Conservation (phyloP, 148 eudicot genomes). For the Amaranthus hypochondriacus region DNA sequence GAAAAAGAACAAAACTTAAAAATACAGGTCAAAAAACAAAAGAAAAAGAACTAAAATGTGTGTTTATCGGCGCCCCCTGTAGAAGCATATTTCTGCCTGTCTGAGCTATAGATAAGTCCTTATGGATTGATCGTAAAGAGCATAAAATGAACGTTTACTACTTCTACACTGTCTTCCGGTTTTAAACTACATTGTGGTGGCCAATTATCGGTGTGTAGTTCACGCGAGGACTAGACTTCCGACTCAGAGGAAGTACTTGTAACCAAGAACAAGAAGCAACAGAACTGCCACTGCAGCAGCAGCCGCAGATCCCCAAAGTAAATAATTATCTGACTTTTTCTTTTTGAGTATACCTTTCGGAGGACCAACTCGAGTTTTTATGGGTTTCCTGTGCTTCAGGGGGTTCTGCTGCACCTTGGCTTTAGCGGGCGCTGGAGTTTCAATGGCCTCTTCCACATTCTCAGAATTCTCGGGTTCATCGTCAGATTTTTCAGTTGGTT, state of each 20-base stretch:
- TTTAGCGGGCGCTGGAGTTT: conserved; percentile 37
- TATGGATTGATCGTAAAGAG: conserved; percentile 26
- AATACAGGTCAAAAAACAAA: background rate
- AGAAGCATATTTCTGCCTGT: background rate
- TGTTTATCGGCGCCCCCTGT: conserved; percentile 19
- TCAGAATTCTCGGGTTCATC: conserved; percentile 44
- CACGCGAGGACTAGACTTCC: background rate
- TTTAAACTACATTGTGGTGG: background rate
- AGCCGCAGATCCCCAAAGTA: conserved; percentile 58
- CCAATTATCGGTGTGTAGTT: background rate
- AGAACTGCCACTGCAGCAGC: conserved; percentile 32
- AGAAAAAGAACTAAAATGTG: conserved; percentile 3
- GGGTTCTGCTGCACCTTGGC: conserved; percentile 36
- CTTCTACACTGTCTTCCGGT: conserved; percentile 10
- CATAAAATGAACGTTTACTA: conserved; percentile 13
- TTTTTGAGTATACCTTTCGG: conserved; percentile 60
- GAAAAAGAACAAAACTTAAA: conserved; percentile 13
- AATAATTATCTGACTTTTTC: conserved; percentile 60
- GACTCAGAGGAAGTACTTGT: conserved; percentile 30
- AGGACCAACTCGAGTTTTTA: conserved; percentile 45
- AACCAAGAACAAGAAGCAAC: conserved; percentile 41
- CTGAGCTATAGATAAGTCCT: conserved; percentile 28
- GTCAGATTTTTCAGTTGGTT: conserved; percentile 35
- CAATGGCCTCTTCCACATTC: conserved; percentile 36
- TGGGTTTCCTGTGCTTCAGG: conserved; percentile 31